Conservation (phyloP, 441 rosid species). For the Pelargonium australe region DNA sequence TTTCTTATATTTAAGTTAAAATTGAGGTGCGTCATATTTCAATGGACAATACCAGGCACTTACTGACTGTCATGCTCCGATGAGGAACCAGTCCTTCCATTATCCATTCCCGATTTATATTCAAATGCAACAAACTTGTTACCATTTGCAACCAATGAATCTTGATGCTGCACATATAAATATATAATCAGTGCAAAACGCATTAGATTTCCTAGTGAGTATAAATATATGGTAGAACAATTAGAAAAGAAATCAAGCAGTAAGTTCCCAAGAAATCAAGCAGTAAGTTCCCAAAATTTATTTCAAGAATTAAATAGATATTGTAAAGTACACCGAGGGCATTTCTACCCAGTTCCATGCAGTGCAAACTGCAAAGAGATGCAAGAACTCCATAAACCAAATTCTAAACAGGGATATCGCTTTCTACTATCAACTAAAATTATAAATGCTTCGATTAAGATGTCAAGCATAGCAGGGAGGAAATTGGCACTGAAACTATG, state of each 20-base stretch:
- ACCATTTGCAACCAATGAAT: constrained; percentile 66
- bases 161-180: constrained; percentile 73
- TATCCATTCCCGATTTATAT: constrained; percentile 93
- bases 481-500: background rate
- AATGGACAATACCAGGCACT: constrained; percentile 33
- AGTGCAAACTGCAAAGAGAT: background rate
- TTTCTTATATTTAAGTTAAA: background rate
- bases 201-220: constrained; percentile 17
- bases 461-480: background rate
- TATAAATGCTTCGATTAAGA: background rate
- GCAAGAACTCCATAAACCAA: background rate
- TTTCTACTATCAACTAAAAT: background rate
- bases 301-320: background rate
- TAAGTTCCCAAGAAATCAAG: background rate
- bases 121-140: constrained; percentile 86
- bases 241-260: background rate
- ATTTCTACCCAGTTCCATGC: background rate
- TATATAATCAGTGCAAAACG: constrained; percentile 15
- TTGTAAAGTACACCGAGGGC: background rate
- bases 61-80: constrained; percentile 98
- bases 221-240: background rate
- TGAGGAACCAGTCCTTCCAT: constrained; percentile 86
- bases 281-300: background rate
- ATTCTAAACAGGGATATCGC: background rate
- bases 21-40: background rate